Evolutionary conservation across 768 basidiomycete genomes (phyloP), one percentile per base, ranked within the genome.

Genomic region (Auriscalpium orientale): DNA sequence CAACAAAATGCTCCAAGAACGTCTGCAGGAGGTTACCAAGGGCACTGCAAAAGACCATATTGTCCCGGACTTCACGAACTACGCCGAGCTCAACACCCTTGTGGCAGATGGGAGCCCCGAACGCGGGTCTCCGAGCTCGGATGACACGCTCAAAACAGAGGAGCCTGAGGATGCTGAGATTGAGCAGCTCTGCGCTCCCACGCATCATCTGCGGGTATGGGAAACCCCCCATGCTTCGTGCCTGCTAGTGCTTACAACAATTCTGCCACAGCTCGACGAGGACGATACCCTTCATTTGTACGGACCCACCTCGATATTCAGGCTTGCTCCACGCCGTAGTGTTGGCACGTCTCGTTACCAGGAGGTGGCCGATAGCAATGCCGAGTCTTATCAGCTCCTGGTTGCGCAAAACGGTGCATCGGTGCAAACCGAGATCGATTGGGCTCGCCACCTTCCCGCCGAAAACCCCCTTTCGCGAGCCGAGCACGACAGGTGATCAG

Each of bases 281-380:
- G 60, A 64, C 40, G 63, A 60, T 46, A 66, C 66, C 9, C 62
- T 70, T 13, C 65, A 70, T 48, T 56, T 66, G 20, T 69, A 65
- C 36, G 69, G 69, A 0, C 65, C 65, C 8, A 69, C 69, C 11
- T 67, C 69, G 15, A 65, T 69, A 7, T 70, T 66, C 56, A 67
- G 67, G 20, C 59, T 69, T n/a, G 68, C 67, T 13, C 66, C 49
- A 51, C 56, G 18, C 49, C 61, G 8, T 55, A 61, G 7, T 53
- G 47, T 56, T 56, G 57, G 38, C 46, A 55, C 22, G n/a, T 33
- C 34, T 33, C 18, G 35, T 13, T 35, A 35, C 43, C 28, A 34
- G 22, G n/a, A 44, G 7, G 28, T 28, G 9, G 44, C 28, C 28
- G 52, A 13, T 43, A 9, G 52, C 6, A 58, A 59, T 15, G 49